These are phyloP conservation scores for Alisma plantagoaquatica DNA, from an alignment of 106 monocot genomes.

Conservation along the genomic window DNA sequence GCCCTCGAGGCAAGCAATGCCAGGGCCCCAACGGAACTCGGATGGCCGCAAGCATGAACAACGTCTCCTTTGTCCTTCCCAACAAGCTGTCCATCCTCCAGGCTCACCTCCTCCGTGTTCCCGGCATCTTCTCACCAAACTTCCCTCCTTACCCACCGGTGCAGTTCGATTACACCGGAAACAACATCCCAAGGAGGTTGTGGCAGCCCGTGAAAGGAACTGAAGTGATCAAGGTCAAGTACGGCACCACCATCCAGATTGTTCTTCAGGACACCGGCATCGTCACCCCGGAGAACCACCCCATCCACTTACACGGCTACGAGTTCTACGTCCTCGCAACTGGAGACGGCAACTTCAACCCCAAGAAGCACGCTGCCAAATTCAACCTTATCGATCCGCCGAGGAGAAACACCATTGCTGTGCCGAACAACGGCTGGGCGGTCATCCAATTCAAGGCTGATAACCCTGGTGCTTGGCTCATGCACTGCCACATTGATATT, in stretches of 20 bases:
- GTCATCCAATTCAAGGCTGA: constrained; percentile 47
- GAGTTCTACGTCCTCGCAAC: constrained; percentile 50
- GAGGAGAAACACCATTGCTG: constrained; percentile 39
- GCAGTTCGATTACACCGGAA: constrained; percentile 42
- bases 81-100: constrained; percentile 18
- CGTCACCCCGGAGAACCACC: constrained; percentile 40
- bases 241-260: constrained; percentile 35
- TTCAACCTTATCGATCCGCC: constrained; percentile 57
- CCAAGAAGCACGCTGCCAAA: constrained; percentile 11
- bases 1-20: constrained; percentile 14
- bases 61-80: constrained; percentile 39
- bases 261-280: constrained; percentile 51
- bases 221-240: constrained; percentile 30
- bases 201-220: constrained; percentile 42
- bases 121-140: constrained; percentile 43
- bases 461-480: constrained; percentile 39
- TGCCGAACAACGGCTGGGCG: constrained; percentile 52
- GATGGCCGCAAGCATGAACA: constrained; percentile 47
- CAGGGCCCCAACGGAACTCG: constrained; percentile 26
- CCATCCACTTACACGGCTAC: constrained; percentile 57
- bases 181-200: constrained; percentile 23
- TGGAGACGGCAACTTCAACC: constrained; percentile 45
- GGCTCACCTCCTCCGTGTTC: constrained; percentile 21
- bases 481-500: constrained; percentile 73
- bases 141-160: constrained; percentile 34